phyloP scores from a whole-genome alignment of 352 stramenopile genomes.

The Globisporangium takayamanum region DNA sequence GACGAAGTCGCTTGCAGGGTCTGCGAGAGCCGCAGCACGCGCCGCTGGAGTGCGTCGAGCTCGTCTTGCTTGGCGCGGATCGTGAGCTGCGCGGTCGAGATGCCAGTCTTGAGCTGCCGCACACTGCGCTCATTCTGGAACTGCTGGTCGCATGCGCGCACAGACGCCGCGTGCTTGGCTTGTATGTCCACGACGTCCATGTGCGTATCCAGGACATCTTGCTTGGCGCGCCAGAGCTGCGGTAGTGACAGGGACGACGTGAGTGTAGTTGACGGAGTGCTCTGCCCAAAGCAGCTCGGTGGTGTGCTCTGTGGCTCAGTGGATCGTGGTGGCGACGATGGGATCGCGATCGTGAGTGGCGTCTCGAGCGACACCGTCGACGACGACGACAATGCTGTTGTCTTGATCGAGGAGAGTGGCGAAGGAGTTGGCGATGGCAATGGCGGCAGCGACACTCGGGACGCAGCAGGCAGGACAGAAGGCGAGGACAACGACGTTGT shows the following conservation, averaged over 20 bases:
- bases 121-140: slow-evolving; percentile 48
- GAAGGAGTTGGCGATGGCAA: not conserved
- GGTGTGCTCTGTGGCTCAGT: not conserved
- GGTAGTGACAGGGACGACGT: slow-evolving; percentile 21
- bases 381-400: not conserved
- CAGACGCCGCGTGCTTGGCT: slow-evolving; percentile 27
- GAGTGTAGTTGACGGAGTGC: not conserved
- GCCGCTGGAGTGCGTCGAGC: slow-evolving; percentile 37
- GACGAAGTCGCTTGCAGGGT: slow-evolving; percentile 16
- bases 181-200: slow-evolving; percentile 51
- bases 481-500: not conserved
- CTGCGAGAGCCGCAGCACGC: slow-evolving; percentile 38
- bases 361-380: not conserved
- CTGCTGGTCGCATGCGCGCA: slow-evolving; percentile 50
- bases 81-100: slow-evolving; percentile 26
- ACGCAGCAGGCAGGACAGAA: not conserved
- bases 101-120: slow-evolving; percentile 36
- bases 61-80: slow-evolving; percentile 43
- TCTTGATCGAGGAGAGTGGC: not conserved
- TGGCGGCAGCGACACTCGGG: not conserved
- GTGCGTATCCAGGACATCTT: slow-evolving; percentile 39
- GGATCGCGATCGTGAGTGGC: slow-evolving; percentile 7
- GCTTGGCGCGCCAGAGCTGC: slow-evolving; percentile 25
- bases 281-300: not conserved
- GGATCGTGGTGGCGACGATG: not conserved